Conservation (phyloP, 2,329 filamentous ascomycete species). For the Blastomyces silverae region DNA sequence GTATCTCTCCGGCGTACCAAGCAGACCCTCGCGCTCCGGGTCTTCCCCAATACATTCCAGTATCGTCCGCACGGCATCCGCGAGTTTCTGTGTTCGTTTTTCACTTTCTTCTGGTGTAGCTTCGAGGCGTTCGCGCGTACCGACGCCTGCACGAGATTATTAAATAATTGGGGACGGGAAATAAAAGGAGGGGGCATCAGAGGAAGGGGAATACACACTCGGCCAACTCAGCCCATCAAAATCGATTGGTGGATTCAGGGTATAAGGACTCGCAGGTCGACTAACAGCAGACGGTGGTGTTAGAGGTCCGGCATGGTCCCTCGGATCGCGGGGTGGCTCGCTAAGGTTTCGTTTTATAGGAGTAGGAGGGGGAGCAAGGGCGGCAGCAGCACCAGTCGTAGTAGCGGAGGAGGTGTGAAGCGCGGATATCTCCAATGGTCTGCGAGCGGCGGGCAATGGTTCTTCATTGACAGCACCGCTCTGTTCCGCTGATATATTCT, state of each 20-base stretch:
- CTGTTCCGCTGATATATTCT: background rate
- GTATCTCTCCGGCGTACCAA: constrained; percentile 72
- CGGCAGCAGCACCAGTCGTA: constrained; percentile 7
- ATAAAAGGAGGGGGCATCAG: background rate
- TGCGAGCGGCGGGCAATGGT: background rate
- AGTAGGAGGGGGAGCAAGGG: constrained; percentile 6
- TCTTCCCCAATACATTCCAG: constrained; percentile 61
- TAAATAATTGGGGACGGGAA: constrained; percentile 1
- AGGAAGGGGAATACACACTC: constrained; percentile 35
- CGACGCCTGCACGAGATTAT: constrained; percentile 33
- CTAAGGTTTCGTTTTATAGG: constrained; percentile 36
- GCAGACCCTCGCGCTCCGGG: constrained; percentile 56
- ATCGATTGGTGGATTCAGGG: constrained; percentile 45
- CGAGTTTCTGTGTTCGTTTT: constrained; percentile 53
- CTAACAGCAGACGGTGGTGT: constrained; percentile 49
- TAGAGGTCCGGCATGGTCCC: constrained; percentile 46
- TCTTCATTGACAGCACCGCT: constrained; percentile 14
- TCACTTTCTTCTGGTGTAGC: constrained; percentile 53
- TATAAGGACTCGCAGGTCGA: constrained; percentile 46
- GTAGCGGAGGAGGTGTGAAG: background rate
- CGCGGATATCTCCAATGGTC: background rate
- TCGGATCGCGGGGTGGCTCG: constrained; percentile 48
- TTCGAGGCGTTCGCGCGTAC: constrained; percentile 48
- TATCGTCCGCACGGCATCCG: constrained; percentile 57
- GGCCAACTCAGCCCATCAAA: constrained; percentile 50